Base-by-base conservation (phyloP, 1,284 basidiomycete genomes). In the Pascua guehoae region DNA sequence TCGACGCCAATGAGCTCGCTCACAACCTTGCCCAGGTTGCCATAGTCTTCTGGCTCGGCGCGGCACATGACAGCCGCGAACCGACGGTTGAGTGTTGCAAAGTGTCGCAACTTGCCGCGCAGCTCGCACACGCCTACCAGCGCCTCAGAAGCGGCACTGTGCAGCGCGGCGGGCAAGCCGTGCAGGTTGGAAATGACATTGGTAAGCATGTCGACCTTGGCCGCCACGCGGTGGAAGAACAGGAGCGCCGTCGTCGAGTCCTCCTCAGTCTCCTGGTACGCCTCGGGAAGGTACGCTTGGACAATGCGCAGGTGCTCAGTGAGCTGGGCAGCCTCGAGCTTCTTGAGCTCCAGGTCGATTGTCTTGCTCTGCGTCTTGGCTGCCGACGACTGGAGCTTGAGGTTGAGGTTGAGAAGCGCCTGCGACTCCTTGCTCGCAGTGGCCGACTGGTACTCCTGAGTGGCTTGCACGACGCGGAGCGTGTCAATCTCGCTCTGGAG, bases 41-140 rank as follows among this genome's bases (percentile, higher is more conserved):
- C 77, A 83, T 92, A 97, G 2, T 86, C 85, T 50, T 88, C 86
- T 4, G 88, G 85, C 64, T 89, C 85, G 66, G 89, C 89, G 18
- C 85, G 82, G 39, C 85, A 81, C 61, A 96, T 81, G 60, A 93
- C 82, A 0, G 87, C 86, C 0, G 89, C 85, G 66, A 96, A 95
- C 24, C 91, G 87, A 70, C 88, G 89, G 81, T 89, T 91, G 12
- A 93, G 80, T 1, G 84, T 87, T 0, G 89, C 86, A 49, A 96
- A 82, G 50, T 84, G 83, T 1, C 87, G 85, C 36, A 95, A 82
- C 51, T 88, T 86, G 39, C 88, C 86, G 61, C 90, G 84, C 81
- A 91, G 88, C 81, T 96, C 93, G 75, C 93, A 96, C 47, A 93
- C 85, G 37, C 89, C 88, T 14, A 95, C 89, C 4, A 95, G 81